These are phyloP conservation scores for Trypanosoma grayi DNA, from an alignment of 208 protist species.

Conservation along the genomic window DNA sequence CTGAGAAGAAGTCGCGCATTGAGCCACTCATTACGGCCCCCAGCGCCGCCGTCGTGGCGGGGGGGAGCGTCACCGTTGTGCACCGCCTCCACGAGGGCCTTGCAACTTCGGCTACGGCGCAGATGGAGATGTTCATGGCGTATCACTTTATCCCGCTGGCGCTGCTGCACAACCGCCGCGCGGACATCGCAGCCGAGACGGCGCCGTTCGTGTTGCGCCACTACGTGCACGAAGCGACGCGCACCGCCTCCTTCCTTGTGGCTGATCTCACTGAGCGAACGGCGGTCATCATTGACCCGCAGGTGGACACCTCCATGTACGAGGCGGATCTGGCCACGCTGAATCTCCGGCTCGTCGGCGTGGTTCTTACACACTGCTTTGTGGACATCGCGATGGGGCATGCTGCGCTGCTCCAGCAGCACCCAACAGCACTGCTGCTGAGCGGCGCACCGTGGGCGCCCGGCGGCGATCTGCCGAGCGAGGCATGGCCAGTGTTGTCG, in stretches of 20 bases:
- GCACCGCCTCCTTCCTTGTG: conserved; percentile 67
- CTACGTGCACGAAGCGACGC: conserved; percentile 73
- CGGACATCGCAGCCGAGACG: neutral
- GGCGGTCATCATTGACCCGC: conserved; percentile 59
- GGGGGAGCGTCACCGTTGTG: conserved; percentile 15
- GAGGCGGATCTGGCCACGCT: conserved; percentile 37
- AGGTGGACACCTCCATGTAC: conserved; percentile 35
- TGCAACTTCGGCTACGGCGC: conserved; percentile 1
- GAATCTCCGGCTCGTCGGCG: conserved; percentile 24
- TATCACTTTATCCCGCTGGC: conserved; percentile 64
- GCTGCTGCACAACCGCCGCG: conserved; percentile 46
- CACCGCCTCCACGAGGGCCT: conserved; percentile 14
- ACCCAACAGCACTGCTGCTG: conserved; percentile 26
- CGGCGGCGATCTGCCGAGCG: neutral
- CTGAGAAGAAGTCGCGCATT: neutral
- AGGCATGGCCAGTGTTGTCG: neutral
- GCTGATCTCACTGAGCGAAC: conserved; percentile 23
- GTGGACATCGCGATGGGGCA: conserved; percentile 58
- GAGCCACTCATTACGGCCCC: conserved; percentile 16
- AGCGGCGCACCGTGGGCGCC: conserved; percentile 20
- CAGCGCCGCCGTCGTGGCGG: conserved; percentile 11
- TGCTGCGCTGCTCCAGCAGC: conserved; percentile 19
- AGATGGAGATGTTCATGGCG: conserved; percentile 57
- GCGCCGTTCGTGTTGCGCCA: conserved; percentile 52
- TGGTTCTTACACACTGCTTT: conserved; percentile 75